Percentiles rank a stretch among this genome's conserved stretches.
These are phyloP conservation scores for Neurospora cerealis DNA, from an alignment of 495 filamentous ascomycete genomes.

Conservation along the genomic window DNA sequence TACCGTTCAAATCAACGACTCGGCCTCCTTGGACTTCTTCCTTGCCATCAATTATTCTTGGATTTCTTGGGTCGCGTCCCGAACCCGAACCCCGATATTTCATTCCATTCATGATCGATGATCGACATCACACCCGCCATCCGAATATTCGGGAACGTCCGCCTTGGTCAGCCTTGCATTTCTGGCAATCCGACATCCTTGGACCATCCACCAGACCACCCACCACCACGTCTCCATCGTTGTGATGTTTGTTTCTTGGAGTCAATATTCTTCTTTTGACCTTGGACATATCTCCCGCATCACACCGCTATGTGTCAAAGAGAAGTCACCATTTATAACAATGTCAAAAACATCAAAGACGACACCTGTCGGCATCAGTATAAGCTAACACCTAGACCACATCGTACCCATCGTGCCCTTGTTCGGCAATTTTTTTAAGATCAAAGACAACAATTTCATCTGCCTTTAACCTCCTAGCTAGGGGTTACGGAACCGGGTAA, in stretches of 20 bases:
- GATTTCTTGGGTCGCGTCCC: neutral
- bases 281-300: neutral
- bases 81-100: neutral
- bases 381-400: neutral
- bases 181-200: neutral
- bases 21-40: neutral
- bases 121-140: neutral
- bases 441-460: neutral
- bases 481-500: neutral
- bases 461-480: neutral
- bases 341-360: neutral
- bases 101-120: neutral
- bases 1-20: neutral
- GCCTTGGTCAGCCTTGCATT: neutral
- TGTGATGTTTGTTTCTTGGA: neutral
- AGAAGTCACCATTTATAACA: neutral
- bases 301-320: neutral
- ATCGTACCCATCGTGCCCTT: neutral
- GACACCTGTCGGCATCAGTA: neutral
- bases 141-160: neutral
- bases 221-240: neutral
- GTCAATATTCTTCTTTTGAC: neutral
- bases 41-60: neutral
- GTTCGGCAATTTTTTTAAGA: neutral
- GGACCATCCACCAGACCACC: neutral